phyloP scores from a whole-genome alignment of 495 filamentous ascomycete genomes.

The Jackrogersella minutella region DNA sequence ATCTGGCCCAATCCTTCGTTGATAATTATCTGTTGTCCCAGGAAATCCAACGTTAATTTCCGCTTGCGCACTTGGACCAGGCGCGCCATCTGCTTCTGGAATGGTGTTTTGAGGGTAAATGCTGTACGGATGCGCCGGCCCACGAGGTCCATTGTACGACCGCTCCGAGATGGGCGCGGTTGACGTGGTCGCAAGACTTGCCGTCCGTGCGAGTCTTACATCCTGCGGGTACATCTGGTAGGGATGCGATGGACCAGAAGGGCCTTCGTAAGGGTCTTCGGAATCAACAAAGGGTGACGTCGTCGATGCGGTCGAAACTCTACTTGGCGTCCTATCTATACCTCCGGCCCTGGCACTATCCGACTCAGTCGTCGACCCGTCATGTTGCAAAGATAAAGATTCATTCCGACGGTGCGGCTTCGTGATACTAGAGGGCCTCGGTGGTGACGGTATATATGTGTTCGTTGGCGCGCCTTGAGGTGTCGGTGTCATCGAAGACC shows the following conservation, averaged over 20 bases:
- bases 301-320: conserved; percentile 46
- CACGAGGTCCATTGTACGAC: conserved; percentile 66
- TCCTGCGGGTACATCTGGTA: conserved; percentile 87
- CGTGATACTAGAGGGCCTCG: conserved; percentile 56
- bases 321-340: conserved; percentile 28
- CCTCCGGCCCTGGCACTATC: conserved; percentile 36
- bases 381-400: conserved; percentile 52
- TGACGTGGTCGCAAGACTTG: conserved; percentile 71
- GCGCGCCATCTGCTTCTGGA: conserved; percentile 26
- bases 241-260: conserved; percentile 80
- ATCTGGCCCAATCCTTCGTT: conserved; percentile 75
- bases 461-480: conserved; percentile 24
- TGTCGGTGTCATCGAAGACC: conserved; percentile 33
- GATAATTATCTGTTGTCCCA: conserved; percentile 68
- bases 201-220: conserved; percentile 67
- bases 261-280: conserved; percentile 68
- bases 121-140: conserved; percentile 83
- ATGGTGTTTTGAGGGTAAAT: conserved; percentile 80
- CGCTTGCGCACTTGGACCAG: conserved; percentile 29
- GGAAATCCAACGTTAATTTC: conserved; percentile 79
- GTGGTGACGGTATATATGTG: conserved; percentile 43
- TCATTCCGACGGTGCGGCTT: conserved; percentile 54
- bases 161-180: conserved; percentile 62
- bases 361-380: conserved; percentile 48
- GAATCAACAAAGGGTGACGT: conserved; percentile 56